These are phyloP conservation scores for Cladobotryum mycophilum DNA, from an alignment of 2,329 filamentous ascomycete genomes.

Conservation along the genomic window DNA sequence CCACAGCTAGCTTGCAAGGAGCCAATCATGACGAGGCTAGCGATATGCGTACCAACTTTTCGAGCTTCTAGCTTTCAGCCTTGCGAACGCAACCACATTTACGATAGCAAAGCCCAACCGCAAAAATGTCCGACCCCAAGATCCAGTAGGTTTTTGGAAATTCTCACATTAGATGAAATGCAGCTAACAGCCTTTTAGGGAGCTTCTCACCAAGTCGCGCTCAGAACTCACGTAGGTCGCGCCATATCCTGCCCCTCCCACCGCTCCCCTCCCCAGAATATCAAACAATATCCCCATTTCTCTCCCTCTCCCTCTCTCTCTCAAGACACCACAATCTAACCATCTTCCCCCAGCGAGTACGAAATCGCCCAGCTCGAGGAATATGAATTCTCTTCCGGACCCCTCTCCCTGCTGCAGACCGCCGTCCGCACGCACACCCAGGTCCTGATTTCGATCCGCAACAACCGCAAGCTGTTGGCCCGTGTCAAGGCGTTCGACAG, in stretches of 20 bases:
- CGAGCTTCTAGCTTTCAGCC: constrained; percentile 30
- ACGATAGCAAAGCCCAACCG: constrained; percentile 13
- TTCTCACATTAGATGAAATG: not conserved
- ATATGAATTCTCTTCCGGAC: constrained; percentile 49
- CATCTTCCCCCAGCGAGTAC: constrained; percentile 62
- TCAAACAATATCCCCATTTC: constrained; percentile 12
- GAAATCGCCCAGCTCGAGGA: constrained; percentile 69
- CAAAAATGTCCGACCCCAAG: constrained; percentile 59
- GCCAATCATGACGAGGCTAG: constrained; percentile 22
- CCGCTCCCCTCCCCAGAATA: constrained; percentile 7
- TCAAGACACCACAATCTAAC: constrained; percentile 14
- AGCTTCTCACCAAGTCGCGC: constrained; percentile 83
- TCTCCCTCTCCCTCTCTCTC: constrained; percentile 6
- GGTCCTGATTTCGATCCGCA: constrained; percentile 93
- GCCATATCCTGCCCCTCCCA: constrained; percentile 12
- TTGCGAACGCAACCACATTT: constrained; percentile 23
- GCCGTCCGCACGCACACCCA: constrained; percentile 91
- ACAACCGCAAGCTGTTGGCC: constrained; percentile 95
- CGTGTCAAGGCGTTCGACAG: constrained; percentile 98
- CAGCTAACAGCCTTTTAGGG: constrained; percentile 47
- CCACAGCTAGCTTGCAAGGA: constrained; percentile 5
- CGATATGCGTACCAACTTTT: constrained; percentile 23
- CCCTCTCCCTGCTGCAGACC: constrained; percentile 88
- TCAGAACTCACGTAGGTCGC: constrained; percentile 78
- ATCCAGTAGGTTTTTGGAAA: constrained; percentile 53